A percentile compares a stretch with the other conserved stretches of the same genome.
Conservation (phyloP, 495 filamentous ascomycete species). For the Xylaria grammica region DNA sequence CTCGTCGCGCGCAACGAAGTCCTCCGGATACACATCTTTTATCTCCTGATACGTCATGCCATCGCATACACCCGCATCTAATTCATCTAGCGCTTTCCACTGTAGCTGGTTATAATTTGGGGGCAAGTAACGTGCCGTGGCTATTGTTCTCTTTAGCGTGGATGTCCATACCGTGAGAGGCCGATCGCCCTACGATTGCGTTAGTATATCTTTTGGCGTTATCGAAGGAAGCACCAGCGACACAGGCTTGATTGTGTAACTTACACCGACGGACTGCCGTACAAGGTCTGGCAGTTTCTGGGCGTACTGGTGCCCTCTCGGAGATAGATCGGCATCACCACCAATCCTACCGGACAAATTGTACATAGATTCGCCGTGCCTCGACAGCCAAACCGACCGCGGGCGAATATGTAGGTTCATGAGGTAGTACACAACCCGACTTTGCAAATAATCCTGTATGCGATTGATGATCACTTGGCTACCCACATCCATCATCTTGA, state of each 20-base stretch:
- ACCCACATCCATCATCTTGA: conserved; percentile 96
- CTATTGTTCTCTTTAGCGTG: conserved; percentile 89
- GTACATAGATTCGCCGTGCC: conserved; percentile 94
- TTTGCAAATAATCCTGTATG: conserved; percentile 95
- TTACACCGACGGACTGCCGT: conserved; percentile 74
- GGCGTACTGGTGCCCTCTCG: conserved; percentile 87
- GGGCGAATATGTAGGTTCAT: conserved; percentile 98
- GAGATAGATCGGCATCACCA: conserved; percentile 85
- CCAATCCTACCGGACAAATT: conserved; percentile 90
- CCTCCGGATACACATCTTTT: conserved; percentile 85
- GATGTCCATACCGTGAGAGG: conserved; percentile 97
- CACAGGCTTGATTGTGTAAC: conserved; percentile 24
- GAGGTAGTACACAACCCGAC: conserved; percentile 93
- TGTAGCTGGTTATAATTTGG: conserved; percentile 84
- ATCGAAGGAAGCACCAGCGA: conserved; percentile 7
- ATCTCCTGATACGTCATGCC: conserved; percentile 94
- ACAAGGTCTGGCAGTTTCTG: conserved; percentile 80
- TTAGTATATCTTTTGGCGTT: conserved; percentile 11
- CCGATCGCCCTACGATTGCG: conserved; percentile 57
- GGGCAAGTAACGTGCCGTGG: conserved; percentile 82
- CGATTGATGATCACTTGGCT: conserved; percentile 95
- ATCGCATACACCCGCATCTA: conserved; percentile 95
- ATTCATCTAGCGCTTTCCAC: conserved; percentile 98
- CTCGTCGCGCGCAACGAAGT: conserved; percentile 91
- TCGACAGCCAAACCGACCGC: conserved; percentile 95